Percentiles rank a stretch among this genome's conserved stretches.
Conservation (phyloP, 805 yeast genomes). For the Pichia phayaonensis region DNA sequence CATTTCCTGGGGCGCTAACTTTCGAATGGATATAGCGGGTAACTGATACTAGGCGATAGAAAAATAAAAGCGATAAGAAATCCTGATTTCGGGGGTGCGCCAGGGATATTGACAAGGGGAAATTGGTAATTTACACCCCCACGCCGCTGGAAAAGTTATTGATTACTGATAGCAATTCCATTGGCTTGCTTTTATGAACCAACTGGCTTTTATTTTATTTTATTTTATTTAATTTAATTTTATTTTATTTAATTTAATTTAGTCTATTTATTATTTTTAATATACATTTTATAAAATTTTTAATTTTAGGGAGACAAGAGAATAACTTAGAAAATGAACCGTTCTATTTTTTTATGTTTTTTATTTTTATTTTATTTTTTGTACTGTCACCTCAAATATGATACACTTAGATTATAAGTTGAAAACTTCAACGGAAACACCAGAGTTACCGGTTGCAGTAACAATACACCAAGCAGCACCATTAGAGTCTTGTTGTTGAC, state of each 20-base stretch:
- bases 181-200: no score
- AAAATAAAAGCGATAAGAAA: not conserved
- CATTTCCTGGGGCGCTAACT: not conserved
- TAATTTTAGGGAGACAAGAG: not conserved
- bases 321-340: not conserved
- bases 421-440: slow-evolving; percentile 71
- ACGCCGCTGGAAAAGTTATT: no score
- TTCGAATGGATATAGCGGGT: not conserved
- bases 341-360: not conserved
- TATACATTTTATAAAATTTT: not conserved
- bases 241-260: no score
- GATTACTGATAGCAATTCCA: no score
- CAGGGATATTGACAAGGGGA: not conserved
- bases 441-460: slow-evolving; percentile 57
- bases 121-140: no score
- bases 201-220: no score
- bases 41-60: no score
- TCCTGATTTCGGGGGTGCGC: not conserved
- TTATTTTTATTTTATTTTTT: not conserved
- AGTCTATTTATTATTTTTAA: no score
- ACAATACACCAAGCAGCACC: slow-evolving; percentile 81
- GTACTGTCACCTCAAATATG: no score
- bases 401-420: no score
- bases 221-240: no score
- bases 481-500: slow-evolving; percentile 23